phyloP scores from a whole-genome alignment of 306 rosid genomes.

The Cicer arietinum region DNA sequence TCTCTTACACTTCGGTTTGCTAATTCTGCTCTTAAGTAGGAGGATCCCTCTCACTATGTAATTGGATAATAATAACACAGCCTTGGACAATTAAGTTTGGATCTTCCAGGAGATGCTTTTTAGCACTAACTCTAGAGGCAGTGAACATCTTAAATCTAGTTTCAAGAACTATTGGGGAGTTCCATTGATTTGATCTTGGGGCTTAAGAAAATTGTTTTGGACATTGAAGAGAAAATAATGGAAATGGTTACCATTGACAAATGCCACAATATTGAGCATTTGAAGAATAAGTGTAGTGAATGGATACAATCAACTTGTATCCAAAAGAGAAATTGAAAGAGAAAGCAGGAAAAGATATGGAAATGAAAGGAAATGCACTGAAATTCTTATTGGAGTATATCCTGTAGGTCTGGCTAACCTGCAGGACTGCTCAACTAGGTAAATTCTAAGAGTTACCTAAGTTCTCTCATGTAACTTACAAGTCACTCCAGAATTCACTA shows the following conservation, averaged over 20 bases:
- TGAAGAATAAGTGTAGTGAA: slow-evolving; percentile 13
- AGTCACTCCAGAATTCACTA: slow-evolving; percentile 1
- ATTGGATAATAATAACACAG: slow-evolving; percentile 10
- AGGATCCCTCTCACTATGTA: neutral
- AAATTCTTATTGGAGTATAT: neutral
- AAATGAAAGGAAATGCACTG: neutral
- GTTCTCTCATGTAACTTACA: neutral
- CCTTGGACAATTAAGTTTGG: slow-evolving; percentile 16
- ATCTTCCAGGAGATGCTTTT: slow-evolving; percentile 16
- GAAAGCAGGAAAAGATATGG: neutral
- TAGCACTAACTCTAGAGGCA: neutral
- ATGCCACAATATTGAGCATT: neutral
- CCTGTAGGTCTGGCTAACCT: neutral
- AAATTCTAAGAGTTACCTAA: neutral
- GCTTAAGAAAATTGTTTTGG: slow-evolving; percentile 1
- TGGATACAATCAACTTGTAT: neutral
- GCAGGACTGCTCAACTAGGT: neutral
- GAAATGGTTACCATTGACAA: neutral
- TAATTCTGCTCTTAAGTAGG: slow-evolving; percentile 6
- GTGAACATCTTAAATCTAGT: neutral
- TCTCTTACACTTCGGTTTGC: slow-evolving; percentile 21
- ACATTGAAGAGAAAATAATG: slow-evolving; percentile 8
- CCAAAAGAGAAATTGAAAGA: neutral
- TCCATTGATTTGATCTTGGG: slow-evolving; percentile 19
- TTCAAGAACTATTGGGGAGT: slow-evolving; percentile 10